Conservation (phyloP, 2,329 filamentous ascomycete genomes). For the Diaporthe aspalathi region DNA sequence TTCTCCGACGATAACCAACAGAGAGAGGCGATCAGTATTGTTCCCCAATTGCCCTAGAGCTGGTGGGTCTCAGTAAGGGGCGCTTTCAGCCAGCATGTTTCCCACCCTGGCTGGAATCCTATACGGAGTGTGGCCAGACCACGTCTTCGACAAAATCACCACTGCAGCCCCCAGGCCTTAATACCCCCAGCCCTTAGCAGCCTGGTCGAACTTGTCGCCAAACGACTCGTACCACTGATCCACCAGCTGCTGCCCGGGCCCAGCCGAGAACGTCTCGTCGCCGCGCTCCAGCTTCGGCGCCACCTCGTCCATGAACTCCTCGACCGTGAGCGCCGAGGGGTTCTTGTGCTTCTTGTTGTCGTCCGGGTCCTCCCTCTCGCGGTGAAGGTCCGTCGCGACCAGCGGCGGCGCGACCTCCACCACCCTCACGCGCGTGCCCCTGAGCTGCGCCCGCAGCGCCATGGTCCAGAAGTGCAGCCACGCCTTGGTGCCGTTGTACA, state of each 20-base stretch:
- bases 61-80: too few species aligned
- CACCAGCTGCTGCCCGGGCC: conserved; percentile 43
- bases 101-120: too few species aligned
- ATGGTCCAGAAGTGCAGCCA: conserved; percentile 68
- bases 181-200: conserved; percentile 35
- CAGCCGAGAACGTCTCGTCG: conserved; percentile 61
- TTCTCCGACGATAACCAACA: too few species aligned
- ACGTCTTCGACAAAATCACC: neutral
- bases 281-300: conserved; percentile 57
- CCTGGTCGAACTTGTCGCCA: conserved; percentile 37
- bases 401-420: conserved; percentile 67
- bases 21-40: too few species aligned
- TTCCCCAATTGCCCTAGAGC: too few species aligned
- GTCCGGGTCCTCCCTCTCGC: conserved; percentile 65
- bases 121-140: too few species aligned
- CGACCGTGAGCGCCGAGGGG: conserved; percentile 56
- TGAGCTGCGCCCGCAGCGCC: conserved; percentile 64
- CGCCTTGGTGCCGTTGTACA: conserved; percentile 70
- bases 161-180: neutral
- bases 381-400: conserved; percentile 66
- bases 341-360: conserved; percentile 71
- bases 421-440: conserved; percentile 56
- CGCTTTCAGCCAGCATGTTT: too few species aligned
- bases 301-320: conserved; percentile 66
- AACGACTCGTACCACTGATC: conserved; percentile 37